Percentiles rank a stretch among this genome's conserved stretches.
Evolutionary conservation across 352 stramenopile genomes (phyloP).

Genomic region (Phytophthora litchii): DNA sequence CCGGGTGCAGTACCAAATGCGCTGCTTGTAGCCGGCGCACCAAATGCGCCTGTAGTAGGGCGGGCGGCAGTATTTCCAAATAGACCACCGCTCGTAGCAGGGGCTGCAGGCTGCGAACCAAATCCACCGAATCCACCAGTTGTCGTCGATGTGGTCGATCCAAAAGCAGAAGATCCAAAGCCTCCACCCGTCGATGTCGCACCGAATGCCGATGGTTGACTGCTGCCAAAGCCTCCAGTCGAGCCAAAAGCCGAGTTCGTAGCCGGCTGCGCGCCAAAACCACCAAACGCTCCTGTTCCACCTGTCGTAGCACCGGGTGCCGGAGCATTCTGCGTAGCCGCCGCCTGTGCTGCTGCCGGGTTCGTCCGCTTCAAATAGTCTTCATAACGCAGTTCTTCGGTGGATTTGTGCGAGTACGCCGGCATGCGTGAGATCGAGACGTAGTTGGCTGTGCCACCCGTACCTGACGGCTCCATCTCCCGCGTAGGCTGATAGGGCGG

Average conservation of each 20-base stretch:
- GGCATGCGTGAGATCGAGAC: slow-evolving; percentile 74
- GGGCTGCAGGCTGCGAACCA: slow-evolving; percentile 45
- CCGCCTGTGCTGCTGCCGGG: slow-evolving; percentile 51
- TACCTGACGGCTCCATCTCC: slow-evolving; percentile 68
- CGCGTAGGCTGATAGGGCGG: slow-evolving; percentile 73
- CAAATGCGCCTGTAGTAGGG: slow-evolving; percentile 36
- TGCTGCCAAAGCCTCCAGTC: slow-evolving; percentile 39
- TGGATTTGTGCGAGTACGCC: slow-evolving; percentile 76
- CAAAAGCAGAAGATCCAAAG: slow-evolving; percentile 45
- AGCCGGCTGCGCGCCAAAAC: slow-evolving; percentile 33
- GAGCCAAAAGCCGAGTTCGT: slow-evolving; percentile 53
- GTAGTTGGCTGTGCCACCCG: slow-evolving; percentile 61
- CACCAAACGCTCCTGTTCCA: slow-evolving; percentile 52
- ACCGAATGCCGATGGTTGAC: slow-evolving; percentile 45
- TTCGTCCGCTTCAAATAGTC: slow-evolving; percentile 83
- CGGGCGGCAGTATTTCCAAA: slow-evolving; percentile 44
- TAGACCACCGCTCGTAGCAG: slow-evolving; percentile 33
- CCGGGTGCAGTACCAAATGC: slow-evolving; percentile 48
- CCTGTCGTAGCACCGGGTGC: slow-evolving; percentile 37
- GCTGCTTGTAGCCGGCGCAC: slow-evolving; percentile 42
- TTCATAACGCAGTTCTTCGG: slow-evolving; percentile 77
- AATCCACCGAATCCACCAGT: slow-evolving; percentile 57
- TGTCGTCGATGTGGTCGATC: slow-evolving; percentile 30
- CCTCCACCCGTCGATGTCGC: slow-evolving; percentile 37
- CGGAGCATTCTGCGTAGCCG: slow-evolving; percentile 50